These are phyloP conservation scores for Cordyceps fumosorosea DNA, from an alignment of 2,329 filamentous ascomycete species.

Conservation along the genomic window DNA sequence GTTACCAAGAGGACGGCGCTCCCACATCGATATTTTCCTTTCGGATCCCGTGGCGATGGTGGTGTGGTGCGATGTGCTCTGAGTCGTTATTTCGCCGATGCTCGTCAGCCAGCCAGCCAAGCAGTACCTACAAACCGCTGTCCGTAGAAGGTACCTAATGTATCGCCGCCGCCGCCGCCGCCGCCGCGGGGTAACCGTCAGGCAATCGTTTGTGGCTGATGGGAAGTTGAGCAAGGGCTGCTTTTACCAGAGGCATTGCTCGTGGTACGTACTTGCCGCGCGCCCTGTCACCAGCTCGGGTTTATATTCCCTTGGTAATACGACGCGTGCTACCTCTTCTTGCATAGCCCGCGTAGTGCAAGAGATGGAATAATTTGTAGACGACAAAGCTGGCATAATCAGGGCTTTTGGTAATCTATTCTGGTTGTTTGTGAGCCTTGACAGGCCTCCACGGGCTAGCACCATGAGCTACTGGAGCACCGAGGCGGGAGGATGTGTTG, in stretches of 20 bases:
- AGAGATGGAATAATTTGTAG: not conserved
- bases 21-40: not conserved
- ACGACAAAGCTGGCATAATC: not conserved
- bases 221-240: not conserved
- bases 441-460: not conserved
- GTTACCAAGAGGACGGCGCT: not conserved
- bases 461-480: no score
- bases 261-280: not conserved
- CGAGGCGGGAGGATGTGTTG: not conserved
- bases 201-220: not conserved
- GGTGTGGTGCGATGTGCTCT: not conserved
- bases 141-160: no score
- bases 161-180: no score
- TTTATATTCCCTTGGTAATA: not conserved
- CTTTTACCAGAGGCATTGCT: not conserved
- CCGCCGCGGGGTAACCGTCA: no score
- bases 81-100: not conserved
- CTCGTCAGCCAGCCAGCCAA: not conserved
- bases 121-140: no score
- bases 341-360: not conserved
- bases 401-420: not conserved
- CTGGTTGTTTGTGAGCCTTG: not conserved
- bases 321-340: not conserved
- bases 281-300: not conserved
- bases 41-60: not conserved